Base-by-base conservation (phyloP, 2,329 filamentous ascomycete genomes). In the Coleophoma crateriformis region DNA sequence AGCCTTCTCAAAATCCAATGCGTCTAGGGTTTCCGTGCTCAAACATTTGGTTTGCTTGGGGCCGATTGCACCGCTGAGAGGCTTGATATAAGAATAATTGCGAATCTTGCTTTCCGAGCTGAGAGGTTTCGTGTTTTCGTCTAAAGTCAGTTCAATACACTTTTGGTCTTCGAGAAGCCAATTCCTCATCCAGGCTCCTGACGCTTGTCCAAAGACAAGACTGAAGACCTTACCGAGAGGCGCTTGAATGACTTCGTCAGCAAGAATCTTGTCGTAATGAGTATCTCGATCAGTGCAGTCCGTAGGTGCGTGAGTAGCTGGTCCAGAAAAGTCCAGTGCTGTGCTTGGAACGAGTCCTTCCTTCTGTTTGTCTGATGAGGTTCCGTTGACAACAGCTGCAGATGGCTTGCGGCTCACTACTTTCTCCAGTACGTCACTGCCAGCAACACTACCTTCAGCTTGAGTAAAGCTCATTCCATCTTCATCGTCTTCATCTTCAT, bases 41-140 rank as follows among this genome's bases (percentile, higher is more conserved):
- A 95, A 86, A 67, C 94, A 99, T 64, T 95, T 96, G 12, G 94
- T 99, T 71, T 96, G 89, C 65, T 81, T 94, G 1, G 94, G 94
- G 0, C 94, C 94, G 56, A 99, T 92, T 1, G 88, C 77, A 2
- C 77, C 88, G 59, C 84, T 79, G 2, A 99, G 73, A 2, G 94
- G 94, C 66, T 96, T 97, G 70, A 95, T 95, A 66, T 96, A 99
- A 1, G 84, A 85, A 65, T 86, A 96, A 17, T 74, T 82, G 42
- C 91, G 81, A 3, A 79, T 78, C 64, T 84, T 88, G 68, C 85
- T 88, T 15, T 95, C 89, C 44, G 82, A 79, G 3, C 81, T 81
- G 20, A 95, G 69, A 0, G 88, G 90, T 60, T 85, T 61, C 15
- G 52, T 87, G 63, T 90, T 89, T 58, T 95, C 90, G 42, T 92